Base-by-base conservation (phyloP, 2,329 filamentous ascomycete genomes). In the Colletotrichum melonis region DNA sequence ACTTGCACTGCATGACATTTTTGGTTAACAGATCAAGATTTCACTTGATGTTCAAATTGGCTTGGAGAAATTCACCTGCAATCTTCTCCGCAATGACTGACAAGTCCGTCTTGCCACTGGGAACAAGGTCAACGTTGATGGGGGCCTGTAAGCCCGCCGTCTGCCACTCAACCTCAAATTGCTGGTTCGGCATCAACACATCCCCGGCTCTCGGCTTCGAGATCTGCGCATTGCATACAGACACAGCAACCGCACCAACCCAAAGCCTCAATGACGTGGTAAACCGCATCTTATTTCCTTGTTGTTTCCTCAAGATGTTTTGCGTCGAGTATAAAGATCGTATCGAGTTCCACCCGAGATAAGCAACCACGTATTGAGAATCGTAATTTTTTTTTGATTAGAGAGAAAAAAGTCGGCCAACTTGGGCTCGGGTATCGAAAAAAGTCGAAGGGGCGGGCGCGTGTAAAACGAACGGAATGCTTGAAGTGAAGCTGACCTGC, bases 41-140 rank as follows among this genome's bases (percentile, higher is more conserved):
- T 26, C 26, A 22, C 12, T 16, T 2, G 14, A 42, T 9, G 16
- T 49, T 11, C 12, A 16, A 14, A 16, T 7, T 19, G 42, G 6
- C 42, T 9, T 1, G n/a, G 32, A 46, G 8, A 9, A 16, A 24
- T 72, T 22, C 65, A 78, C 77, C 69, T 30, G 74, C 77, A 57
- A 78, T 73, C 54, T 74, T 74, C 49, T 78, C 71, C 1, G 77
- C 69, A 16, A 78, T 54, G n/a, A 77, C 49, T 46, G 69, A 74
- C n/a, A 71, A 64, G 35, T 76, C 73, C 6, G 59, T 59, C 6
- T 54, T 54, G n/a, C 70, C 77, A 7, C 69, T 69, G 0, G 77
- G 76, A 4, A 78, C 74, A 26, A 78, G 62, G 62, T 76, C 69
- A 65, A 78, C 76, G 11, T 75, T 69, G 46, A 78, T 57, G 3